Base-by-base conservation (phyloP, 148 eudicot species). In the Spergularia bocconei region DNA sequence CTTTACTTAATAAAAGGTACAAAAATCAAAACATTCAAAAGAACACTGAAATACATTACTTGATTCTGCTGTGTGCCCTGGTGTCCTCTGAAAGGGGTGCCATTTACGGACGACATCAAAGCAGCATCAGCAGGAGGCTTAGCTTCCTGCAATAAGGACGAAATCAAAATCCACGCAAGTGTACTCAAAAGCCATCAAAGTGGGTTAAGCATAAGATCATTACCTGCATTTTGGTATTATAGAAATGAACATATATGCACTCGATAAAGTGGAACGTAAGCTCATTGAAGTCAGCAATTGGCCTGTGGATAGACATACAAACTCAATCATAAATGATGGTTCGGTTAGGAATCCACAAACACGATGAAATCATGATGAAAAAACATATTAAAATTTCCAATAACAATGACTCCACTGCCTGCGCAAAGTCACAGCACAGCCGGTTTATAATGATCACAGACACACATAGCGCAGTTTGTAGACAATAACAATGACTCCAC, bases 221-320 rank as follows among this genome's bases (percentile, higher is more conserved):
- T 87, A 91, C 97, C 96, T 74, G 80, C 73, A 76, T 39, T 79
- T 55, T 89, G 68, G 83, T 81, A 78, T 90, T 84, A 83, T 84
- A 78, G 78, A 70, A 39, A 79, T 94, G 96, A 72, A 88, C 87
- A 85, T 84, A 87, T 23, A 86, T 84, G 76, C 97, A 91, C 82
- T 91, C 97, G 72, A 86, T 67, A 80, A 87, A 94, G 84, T 94
- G 98, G 84, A 71, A 83, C 29, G 93, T 69, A 60, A 94, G 77
- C 83, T 94, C 98, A 79, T 91, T 88, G 77, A 77, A 92, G 79
- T 94, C 93, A 48, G 77, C 84, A 76, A 94, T 75, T 71, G 97
- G 97, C 89, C 98, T 94, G 91, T 36, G 77, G 71, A 67, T 33
- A 56, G 52, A 74, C 61, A 70, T 17, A n/a, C 33, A 71, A 20